Evolutionary conservation across 257 asterid genomes (phyloP), one percentile per base, ranked within the genome.

Genomic region (Jacaranda mimosifolia): DNA sequence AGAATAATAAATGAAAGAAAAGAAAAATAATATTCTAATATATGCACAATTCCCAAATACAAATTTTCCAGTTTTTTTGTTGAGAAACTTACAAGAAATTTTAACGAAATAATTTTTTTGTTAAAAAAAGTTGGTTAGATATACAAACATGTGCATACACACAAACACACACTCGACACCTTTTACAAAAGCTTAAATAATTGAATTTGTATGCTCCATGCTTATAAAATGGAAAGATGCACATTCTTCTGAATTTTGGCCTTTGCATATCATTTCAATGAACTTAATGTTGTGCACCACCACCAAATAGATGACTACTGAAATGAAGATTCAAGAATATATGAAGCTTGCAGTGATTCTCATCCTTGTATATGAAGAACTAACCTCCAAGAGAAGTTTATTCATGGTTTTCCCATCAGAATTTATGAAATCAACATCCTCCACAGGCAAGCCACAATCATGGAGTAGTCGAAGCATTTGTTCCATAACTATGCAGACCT

Each of bases 391-490:
- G 56, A 96, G 94, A 70, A 96, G 86, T 75, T 87, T 90, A 85
- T 93, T 96, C 99, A 93, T 91, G 36, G 91, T 87, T 69, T 79
- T 87, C 68, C 98, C 99, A 81, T 91, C 98, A 5, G 98, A 93
- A 70, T 96, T 96, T 3, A 96, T 81, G 87, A 91, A 96, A 82
- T 96, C 99, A 64, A 91, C 98, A 77, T 96, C 98, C 60, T 84
- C 88, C 77, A 58, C 9, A 17, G 97, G 99, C 80, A 96, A 87
- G 74, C 99, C 99, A 76, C 97, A 87, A 39, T 91, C 91, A 74
- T 96, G 99, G 77, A 96, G 97, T 72, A 96, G 79, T 40, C 97
- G 92, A 53, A 96, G 91, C 94, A 94, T 88, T 86, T 96, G 97
- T 75, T 96, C 99, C 95, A 91, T 91, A 60, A 96, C 99, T 56